Base-by-base conservation (phyloP, 371 early-diverging fungal species). In the Zancudomyces culisetae region DNA sequence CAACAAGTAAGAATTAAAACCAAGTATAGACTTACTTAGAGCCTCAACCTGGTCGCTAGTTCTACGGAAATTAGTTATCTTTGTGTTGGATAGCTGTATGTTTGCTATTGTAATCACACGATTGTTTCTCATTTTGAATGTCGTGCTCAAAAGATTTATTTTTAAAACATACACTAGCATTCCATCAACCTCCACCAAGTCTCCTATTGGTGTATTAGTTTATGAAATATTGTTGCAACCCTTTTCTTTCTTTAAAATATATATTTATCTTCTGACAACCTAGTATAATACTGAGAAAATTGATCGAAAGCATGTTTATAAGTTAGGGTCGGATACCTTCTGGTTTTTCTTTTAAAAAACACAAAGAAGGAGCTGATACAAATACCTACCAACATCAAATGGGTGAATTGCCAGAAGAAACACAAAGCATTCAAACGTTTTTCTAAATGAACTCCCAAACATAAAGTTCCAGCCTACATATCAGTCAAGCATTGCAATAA, bases 91-190 rank as follows among this genome's bases (percentile, higher is more conserved):
- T 39, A 89, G 61, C 6, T 70, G 56, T n/a, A 64, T 67, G 50
- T 89, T 87, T 28, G 90, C 83, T 3, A 75, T 79, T 60, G 80
- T 78, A 18, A 81, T 68, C 26, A 72, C 69, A 6, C 77, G 75
- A 27, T 90, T 90, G 55, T 89, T 84, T 3, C 64, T 65, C 8
- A 69, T 69, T 54, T 57, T 54, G 54, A 84, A 78, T 3, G 78
- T 74, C 1, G 87, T 85, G 52, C 76, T 79, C 60, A 82, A 66
- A 42, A 85, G 65, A 21, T 78, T 76, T 49, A 90, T 73, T 45
- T 87, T 83, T 20, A 72, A 66, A 2, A 91, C 92, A 15, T 70
- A 35, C 35, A 35, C 15, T 6, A 35, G 6, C 6, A 10, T 15
- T 15, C 15, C 15, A 15, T 35, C 15, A 10, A 35, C 15, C 15